Percentiles rank a stretch among this genome's conserved stretches.
phyloP scores from a whole-genome alignment of 2,329 filamentous ascomycete genomes.

The Chaetomium olivaceum region DNA sequence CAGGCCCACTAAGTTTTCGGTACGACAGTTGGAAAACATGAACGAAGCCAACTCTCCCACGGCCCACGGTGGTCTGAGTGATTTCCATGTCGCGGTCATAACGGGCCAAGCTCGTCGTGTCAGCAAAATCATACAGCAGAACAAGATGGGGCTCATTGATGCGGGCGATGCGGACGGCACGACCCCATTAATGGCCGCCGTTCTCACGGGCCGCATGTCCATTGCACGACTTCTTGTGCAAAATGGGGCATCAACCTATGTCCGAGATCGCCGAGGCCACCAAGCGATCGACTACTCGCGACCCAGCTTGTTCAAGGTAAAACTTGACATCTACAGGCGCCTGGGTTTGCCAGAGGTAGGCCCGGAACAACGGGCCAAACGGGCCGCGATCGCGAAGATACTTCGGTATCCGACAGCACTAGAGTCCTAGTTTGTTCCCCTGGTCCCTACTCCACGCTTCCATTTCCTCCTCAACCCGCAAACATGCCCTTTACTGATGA shows the following conservation, averaged over 20 bases:
- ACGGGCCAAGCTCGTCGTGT: not conserved
- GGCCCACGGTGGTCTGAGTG: not conserved
- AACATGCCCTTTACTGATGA: not conserved
- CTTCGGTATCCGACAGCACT: constrained; percentile 15
- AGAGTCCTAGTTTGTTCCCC: constrained; percentile 16
- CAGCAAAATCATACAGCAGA: fast-evolving
- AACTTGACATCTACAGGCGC: not conserved
- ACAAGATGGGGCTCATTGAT: not conserved
- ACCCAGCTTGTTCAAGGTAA: not conserved
- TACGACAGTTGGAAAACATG: not conserved
- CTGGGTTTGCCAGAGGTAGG: constrained; percentile 12
- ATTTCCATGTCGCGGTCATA: constrained; percentile 14
- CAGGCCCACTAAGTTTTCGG: not conserved
- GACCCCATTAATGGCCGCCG: constrained; percentile 24
- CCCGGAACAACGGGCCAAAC: not conserved
- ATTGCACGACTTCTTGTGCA: constrained; percentile 17
- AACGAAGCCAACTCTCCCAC: not conserved
- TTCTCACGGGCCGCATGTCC: constrained; percentile 8
- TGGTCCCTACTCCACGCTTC: not conserved
- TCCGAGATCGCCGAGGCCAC: constrained; percentile 3
- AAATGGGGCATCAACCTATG: constrained; percentile 8
- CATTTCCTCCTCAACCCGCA: not conserved
- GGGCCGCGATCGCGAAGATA: not conserved
- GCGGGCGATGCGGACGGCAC: constrained; percentile 7
- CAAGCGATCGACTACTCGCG: constrained; percentile 1